Percentiles rank a stretch among this genome's conserved stretches.
Conservation (phyloP, 495 filamentous ascomycete species). For the Penicillium coprophilum region DNA sequence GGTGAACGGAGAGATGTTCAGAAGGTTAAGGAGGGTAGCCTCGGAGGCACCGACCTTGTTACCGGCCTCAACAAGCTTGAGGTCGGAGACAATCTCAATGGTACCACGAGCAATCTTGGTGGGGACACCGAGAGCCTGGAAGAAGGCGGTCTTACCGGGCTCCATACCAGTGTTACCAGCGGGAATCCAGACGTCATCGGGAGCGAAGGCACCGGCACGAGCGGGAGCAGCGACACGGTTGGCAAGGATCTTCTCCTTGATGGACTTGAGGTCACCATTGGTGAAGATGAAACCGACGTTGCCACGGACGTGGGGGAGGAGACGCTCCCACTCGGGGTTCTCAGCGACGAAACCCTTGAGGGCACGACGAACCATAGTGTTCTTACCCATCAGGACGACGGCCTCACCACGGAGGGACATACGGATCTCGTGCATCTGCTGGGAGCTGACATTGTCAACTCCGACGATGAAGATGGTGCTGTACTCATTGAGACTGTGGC, state of each 20-base stretch:
- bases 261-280: conserved; percentile 87
- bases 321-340: conserved; percentile 93
- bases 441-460: conserved; percentile 95
- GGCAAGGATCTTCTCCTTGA: conserved; percentile 88
- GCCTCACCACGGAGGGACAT: conserved; percentile 79
- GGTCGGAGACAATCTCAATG: conserved; percentile 98
- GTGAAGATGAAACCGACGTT: conserved; percentile 99
- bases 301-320: conserved; percentile 92
- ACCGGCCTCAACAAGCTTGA: conserved; percentile 94
- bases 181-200: conserved; percentile 84
- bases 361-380: conserved; percentile 99
- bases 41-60: conserved; percentile 97
- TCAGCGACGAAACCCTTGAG: conserved; percentile 92
- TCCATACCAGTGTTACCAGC: conserved; percentile 99
- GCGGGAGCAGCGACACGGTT: conserved; percentile 98
- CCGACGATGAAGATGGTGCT: conserved; percentile 94
- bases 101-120: conserved; percentile 99
- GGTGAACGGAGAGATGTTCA: conserved; percentile 99
- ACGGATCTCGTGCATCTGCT: conserved; percentile 99
- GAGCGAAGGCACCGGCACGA: conserved; percentile 93
- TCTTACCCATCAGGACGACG: conserved; percentile 99
- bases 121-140: conserved; percentile 99
- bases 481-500: conserved; percentile 71
- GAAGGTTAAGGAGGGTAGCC: conserved; percentile 97
- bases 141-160: conserved; percentile 99